These are phyloP conservation scores for Claviceps sp. DNA, from an alignment of 2,329 filamentous ascomycete species.

Conservation along the genomic window DNA sequence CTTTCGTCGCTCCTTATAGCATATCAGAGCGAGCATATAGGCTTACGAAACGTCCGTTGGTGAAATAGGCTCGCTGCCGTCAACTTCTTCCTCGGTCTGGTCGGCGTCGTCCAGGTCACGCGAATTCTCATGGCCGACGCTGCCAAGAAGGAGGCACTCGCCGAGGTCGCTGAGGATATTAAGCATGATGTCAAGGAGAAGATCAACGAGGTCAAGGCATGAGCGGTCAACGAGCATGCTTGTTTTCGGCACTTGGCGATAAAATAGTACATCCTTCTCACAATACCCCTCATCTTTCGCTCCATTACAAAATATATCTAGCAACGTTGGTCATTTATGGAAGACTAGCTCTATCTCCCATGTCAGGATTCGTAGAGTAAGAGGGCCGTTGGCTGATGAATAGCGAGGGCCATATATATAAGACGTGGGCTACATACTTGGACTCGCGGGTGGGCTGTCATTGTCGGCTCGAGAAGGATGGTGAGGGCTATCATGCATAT, in stretches of 20 bases:
- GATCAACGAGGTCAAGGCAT: conserved; percentile 11
- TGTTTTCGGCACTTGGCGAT: neutral
- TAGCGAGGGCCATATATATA: too few species aligned
- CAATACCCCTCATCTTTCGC: too few species aligned
- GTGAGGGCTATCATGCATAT: neutral
- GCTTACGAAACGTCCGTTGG: too few species aligned
- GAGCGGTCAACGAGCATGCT: neutral
- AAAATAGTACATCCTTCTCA: neutral
- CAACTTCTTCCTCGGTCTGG: conserved; percentile 92
- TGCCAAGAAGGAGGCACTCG: conserved; percentile 39
- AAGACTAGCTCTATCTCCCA: too few species aligned
- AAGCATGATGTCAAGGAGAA: conserved; percentile 26
- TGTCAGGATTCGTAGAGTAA: too few species aligned
- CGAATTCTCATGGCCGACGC: conserved; percentile 59
- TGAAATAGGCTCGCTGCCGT: conserved; percentile 67
- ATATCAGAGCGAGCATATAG: too few species aligned
- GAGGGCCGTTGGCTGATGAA: too few species aligned
- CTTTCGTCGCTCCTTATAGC: neutral
- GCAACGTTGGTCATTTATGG: too few species aligned
- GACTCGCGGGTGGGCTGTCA: neutral
- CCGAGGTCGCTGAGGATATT: conserved; percentile 23
- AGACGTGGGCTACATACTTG: neutral
- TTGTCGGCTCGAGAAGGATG: neutral
- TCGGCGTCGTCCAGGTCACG: conserved; percentile 68
- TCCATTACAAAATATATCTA: too few species aligned